Evolutionary conservation across 2,329 filamentous ascomycete genomes (phyloP).

Genomic region (Tolypocladium album): DNA sequence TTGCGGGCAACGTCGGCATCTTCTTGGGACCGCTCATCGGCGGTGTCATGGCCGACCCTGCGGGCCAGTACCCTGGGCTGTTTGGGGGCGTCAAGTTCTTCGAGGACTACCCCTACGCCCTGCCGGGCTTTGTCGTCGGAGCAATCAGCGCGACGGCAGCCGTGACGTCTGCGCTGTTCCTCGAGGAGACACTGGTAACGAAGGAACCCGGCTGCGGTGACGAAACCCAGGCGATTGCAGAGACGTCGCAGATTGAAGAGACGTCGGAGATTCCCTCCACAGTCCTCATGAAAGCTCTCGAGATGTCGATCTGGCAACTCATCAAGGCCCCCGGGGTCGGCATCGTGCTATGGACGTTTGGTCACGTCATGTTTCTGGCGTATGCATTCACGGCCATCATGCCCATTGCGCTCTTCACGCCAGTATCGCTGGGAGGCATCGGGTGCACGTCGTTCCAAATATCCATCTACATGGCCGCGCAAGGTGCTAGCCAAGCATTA

Average conservation of each 20-base stretch:
- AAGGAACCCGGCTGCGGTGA: neutral
- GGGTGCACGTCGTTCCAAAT: constrained; percentile 53
- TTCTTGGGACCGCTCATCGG: constrained; percentile 62
- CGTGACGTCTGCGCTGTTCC: constrained; percentile 39
- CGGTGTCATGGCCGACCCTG: constrained; percentile 58
- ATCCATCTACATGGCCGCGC: constrained; percentile 52
- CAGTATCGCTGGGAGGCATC: constrained; percentile 51
- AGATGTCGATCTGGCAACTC: constrained; percentile 27
- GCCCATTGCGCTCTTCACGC: constrained; percentile 59
- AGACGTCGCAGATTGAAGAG: neutral
- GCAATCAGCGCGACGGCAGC: constrained; percentile 46
- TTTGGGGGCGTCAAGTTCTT: constrained; percentile 38
- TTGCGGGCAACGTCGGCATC: constrained; percentile 63
- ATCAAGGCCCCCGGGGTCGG: constrained; percentile 52
- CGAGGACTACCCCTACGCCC: constrained; percentile 38
- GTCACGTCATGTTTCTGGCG: constrained; percentile 56
- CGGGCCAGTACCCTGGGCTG: constrained; percentile 45
- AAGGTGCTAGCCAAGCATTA: constrained; percentile 54
- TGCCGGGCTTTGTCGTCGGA: constrained; percentile 42
- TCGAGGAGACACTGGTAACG: constrained; percentile 49
- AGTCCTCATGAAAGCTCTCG: too few relatives aligned
- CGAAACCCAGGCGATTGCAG: neutral
- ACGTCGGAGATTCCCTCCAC: neutral
- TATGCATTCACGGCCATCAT: constrained; percentile 61
- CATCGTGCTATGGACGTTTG: constrained; percentile 55